Conservation (phyloP, 2,329 filamentous ascomycete genomes). For the Colletotrichum simmondsii region DNA sequence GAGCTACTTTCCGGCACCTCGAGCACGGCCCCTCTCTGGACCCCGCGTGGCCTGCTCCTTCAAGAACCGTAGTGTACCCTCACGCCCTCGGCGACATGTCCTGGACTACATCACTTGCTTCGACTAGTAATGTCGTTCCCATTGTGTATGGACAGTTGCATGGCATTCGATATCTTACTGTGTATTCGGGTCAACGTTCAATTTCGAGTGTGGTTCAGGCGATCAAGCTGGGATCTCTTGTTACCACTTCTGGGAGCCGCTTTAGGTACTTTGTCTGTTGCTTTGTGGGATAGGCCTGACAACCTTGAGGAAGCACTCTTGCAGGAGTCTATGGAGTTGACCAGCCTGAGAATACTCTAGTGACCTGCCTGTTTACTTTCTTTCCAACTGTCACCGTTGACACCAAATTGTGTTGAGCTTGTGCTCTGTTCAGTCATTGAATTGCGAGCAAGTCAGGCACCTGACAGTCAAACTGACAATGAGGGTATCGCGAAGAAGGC, state of each 20-base stretch:
- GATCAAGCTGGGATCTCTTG: too few species aligned
- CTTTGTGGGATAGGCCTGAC: too few species aligned
- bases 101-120: background rate
- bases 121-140: too few species aligned
- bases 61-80: background rate
- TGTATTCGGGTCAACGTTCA: too few species aligned
- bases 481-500: background rate
- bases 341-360: background rate
- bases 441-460: background rate
- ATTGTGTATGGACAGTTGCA: too few species aligned
- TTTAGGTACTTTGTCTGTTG: too few species aligned
- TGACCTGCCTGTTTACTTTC: background rate
- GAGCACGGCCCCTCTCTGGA: slow-evolving; percentile 1
- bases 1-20: background rate
- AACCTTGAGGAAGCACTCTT: background rate
- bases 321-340: background rate
- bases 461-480: background rate
- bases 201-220: too few species aligned
- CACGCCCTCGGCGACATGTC: background rate
- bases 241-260: too few species aligned
- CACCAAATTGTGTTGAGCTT: background rate
- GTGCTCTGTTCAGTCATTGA: background rate
- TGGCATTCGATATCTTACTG: too few species aligned
- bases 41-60: background rate
- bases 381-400: background rate